phyloP scores from a whole-genome alignment of 2,329 filamentous ascomycete species.

The Exophiala xenobiotica region DNA sequence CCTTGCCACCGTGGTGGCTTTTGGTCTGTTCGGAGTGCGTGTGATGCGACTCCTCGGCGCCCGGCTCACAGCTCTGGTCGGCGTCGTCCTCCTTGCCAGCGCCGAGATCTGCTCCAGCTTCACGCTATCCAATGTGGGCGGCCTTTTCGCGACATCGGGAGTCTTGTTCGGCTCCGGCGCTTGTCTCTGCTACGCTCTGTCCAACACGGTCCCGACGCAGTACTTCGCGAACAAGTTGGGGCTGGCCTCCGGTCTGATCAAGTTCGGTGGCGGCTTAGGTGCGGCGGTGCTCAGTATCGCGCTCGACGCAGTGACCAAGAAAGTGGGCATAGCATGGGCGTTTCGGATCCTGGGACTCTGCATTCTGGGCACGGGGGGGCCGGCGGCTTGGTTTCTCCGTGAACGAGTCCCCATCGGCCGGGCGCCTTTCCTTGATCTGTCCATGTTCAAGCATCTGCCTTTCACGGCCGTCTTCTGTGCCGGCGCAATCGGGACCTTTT shows the following conservation, averaged over 20 bases:
- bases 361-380: constrained; percentile 55
- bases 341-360: constrained; percentile 55
- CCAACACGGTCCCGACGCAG: constrained; percentile 52
- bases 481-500: constrained; percentile 58
- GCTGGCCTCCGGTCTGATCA: constrained; percentile 57
- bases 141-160: constrained; percentile 51
- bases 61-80: constrained; percentile 48
- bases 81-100: constrained; percentile 51
- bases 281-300: constrained; percentile 54
- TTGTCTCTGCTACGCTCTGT: constrained; percentile 47
- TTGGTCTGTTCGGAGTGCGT: constrained; percentile 55
- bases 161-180: constrained; percentile 48
- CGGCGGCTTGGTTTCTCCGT: constrained; percentile 55
- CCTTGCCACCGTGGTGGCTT: constrained; percentile 51
- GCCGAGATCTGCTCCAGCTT: constrained; percentile 51
- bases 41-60: constrained; percentile 53
- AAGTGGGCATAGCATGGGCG: constrained; percentile 51
- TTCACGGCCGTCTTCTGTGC: constrained; percentile 56
- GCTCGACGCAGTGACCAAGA: constrained; percentile 49
- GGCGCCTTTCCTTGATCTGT: constrained; percentile 52
- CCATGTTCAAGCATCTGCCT: constrained; percentile 52
- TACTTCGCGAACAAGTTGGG: constrained; percentile 57
- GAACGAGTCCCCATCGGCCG: constrained; percentile 46
- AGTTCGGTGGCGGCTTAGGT: constrained; percentile 56
- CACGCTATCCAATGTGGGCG: constrained; percentile 45